Base-by-base conservation (phyloP, 1,139 yeast species). In the Candida tropicalis region DNA sequence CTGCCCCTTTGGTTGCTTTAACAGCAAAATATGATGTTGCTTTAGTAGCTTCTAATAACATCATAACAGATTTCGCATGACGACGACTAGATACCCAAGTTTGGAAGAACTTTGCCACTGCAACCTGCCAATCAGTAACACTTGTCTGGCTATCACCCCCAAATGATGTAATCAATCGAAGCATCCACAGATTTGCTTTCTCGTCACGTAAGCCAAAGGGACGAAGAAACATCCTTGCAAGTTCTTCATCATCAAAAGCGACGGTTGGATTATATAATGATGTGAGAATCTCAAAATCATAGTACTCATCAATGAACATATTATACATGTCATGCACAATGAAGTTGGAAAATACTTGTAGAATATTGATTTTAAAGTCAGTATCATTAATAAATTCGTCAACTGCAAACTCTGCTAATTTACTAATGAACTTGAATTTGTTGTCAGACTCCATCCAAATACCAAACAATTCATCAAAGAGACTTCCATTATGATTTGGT, bases 391-490 rank as follows among this genome's bases (percentile, higher is more conserved):
- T 31, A n/a, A 31, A 16, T 13, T 38, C 33, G 5, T 38, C 41
- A 17, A 38, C 25, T 8, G 24, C 41, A 38, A 38, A 38, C 5
- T 15, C 32, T 10, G 41, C 32, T n/a, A 38, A 32, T 33, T 38
- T 31, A 11, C 24, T 16, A 11, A 38, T 22, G n/a, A 38, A 18
- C 13, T 36, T 27, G 13, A 11, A 27, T 18, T 27, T 26, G 8
- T 17, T 24, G 6, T 27, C 24, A 18, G 18, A 17, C 7, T 17
- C 15, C 5, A 3, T 8, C 29, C 13, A 24, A 16, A 13, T 6
- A 10, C 18, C 29, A 24, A 35, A 35, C 22, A 35, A 24, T 25
- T n/a, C n/a, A 15, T 23, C 15, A 10, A 35, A 17, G 9, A 10
- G 22, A 7, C 15, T 15, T 7, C 5, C 10, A 16, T 31, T 31